These are phyloP conservation scores for Trichoderma reesei DNA, from an alignment of 495 filamentous ascomycete genomes.

Conservation along the genomic window DNA sequence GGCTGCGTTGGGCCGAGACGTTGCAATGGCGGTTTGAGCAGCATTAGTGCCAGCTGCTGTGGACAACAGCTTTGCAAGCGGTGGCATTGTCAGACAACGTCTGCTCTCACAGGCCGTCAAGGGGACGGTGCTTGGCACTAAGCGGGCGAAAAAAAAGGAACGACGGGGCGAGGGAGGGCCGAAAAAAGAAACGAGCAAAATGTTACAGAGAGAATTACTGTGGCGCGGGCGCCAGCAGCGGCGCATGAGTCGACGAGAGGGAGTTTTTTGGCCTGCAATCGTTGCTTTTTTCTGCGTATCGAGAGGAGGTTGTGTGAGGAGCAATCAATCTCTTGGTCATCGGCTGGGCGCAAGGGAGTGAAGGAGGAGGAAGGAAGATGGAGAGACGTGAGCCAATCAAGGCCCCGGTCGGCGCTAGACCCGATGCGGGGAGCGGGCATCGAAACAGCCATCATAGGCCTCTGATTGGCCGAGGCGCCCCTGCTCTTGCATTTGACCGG, in stretches of 20 bases:
- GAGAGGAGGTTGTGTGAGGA: conserved; percentile 8
- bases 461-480: background rate
- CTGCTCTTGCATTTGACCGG: background rate
- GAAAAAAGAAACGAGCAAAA: background rate
- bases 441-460: background rate
- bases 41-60: background rate
- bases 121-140: conserved; percentile 1
- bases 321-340: no score
- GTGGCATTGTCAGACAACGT: conserved; percentile 6
- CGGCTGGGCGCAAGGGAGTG: background rate
- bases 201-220: no score
- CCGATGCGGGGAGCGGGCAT: background rate
- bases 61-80: background rate
- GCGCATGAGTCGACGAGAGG: no score
- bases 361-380: no score
- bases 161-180: background rate
- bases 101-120: background rate
- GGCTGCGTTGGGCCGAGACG: conserved; percentile 5
- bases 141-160: background rate
- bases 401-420: background rate
- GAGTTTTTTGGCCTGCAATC: background rate
- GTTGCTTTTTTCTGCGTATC: background rate
- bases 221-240: background rate
- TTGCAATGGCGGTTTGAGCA: background rate
- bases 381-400: no score